A percentile compares a stretch with the other conserved stretches of the same genome.
Conservation (phyloP, 768 basidiomycete species). For the Naematelia encephala region DNA sequence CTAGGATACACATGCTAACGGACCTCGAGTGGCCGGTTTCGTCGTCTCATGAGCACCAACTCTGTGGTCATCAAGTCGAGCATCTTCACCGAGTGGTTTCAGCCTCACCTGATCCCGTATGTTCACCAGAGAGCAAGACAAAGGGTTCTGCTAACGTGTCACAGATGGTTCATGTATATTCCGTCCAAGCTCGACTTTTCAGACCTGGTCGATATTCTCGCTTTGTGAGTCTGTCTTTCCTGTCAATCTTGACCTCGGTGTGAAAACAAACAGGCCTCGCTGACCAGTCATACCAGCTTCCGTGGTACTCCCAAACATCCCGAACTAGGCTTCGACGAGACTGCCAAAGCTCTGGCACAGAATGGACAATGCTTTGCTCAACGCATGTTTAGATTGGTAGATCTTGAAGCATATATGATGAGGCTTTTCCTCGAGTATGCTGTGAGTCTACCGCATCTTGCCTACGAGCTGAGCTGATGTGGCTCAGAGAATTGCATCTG, state of each 20-base stretch:
- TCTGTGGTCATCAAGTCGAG: slow-evolving; percentile 52
- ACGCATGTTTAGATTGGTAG: slow-evolving; percentile 49
- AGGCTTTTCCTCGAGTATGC: slow-evolving; percentile 51
- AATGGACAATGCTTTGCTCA: slow-evolving; percentile 50
- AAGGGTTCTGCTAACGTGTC: neutral
- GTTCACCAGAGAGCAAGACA: slow-evolving; percentile 12
- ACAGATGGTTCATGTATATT: slow-evolving; percentile 51
- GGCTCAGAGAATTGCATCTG: slow-evolving; percentile 36
- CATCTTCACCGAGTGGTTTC: slow-evolving; percentile 53
- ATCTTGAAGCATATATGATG: slow-evolving; percentile 52
- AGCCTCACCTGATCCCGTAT: slow-evolving; percentile 47
- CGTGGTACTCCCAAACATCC: slow-evolving; percentile 48
- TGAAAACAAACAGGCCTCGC: neutral
- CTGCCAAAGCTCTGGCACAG: slow-evolving; percentile 50
- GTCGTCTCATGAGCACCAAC: slow-evolving; percentile 51
- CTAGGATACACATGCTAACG: neutral
- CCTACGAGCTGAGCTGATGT: neutral
- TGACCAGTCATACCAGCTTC: slow-evolving; percentile 27
- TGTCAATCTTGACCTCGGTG: too few species aligned
- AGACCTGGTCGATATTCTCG: slow-evolving; percentile 49
- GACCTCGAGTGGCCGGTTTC: slow-evolving; percentile 30
- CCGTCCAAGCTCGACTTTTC: slow-evolving; percentile 49
- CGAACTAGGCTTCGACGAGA: slow-evolving; percentile 51
- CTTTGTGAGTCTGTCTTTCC: slow-evolving; percentile 47
- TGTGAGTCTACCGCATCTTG: slow-evolving; percentile 19